phyloP scores from a whole-genome alignment of 176 grass and related monocot species.

The Carex parvula region DNA sequence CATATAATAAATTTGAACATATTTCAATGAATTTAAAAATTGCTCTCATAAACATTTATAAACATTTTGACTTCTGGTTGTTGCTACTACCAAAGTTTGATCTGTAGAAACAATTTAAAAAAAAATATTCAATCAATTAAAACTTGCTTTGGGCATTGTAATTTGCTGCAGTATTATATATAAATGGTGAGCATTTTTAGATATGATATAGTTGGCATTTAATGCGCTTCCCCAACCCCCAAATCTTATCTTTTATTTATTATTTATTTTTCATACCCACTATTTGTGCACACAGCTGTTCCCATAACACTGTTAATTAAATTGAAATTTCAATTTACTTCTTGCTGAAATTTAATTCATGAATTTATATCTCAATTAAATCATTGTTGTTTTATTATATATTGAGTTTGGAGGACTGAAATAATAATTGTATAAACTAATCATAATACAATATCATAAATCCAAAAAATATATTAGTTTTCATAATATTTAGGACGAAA shows the following conservation, averaged over 20 bases:
- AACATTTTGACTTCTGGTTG: not conserved
- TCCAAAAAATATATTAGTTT: too few species aligned
- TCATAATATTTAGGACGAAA: too few species aligned
- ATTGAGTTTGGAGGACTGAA: too few species aligned
- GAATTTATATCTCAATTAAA: too few species aligned
- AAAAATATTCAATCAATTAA: not conserved
- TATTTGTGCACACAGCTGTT: not conserved
- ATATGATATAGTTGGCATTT: not conserved
- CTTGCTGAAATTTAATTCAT: too few species aligned
- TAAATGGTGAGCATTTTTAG: too few species aligned
- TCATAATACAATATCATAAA: too few species aligned
- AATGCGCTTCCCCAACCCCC: not conserved
- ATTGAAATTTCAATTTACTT: not conserved
- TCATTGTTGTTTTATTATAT: too few species aligned
- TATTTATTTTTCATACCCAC: not conserved
- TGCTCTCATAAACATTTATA: not conserved
- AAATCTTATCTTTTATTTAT: not conserved
- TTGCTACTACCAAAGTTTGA: constrained; percentile 5
- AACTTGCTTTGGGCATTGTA: constrained; percentile 1
- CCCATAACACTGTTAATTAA: not conserved
- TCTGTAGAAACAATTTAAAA: not conserved
- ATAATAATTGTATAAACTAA: too few species aligned
- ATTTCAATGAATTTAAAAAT: not conserved
- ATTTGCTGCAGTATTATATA: not conserved
- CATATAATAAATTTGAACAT: not conserved